Conservation (phyloP, 208 protist genomes). For the Trypanosoma congolense region DNA sequence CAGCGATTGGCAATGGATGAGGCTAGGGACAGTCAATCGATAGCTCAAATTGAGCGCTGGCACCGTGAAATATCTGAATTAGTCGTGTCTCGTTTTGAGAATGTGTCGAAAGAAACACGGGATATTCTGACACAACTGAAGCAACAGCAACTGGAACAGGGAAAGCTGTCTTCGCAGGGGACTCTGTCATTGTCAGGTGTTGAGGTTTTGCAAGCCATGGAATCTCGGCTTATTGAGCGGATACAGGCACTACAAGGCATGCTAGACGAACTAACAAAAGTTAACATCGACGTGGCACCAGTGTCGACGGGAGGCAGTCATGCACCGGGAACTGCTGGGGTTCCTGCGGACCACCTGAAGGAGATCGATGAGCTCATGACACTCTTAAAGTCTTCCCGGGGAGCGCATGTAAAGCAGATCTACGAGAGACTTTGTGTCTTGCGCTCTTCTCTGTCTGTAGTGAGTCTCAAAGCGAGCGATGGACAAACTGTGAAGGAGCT, state of each 20-base stretch:
- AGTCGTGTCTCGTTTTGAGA: conserved; percentile 6
- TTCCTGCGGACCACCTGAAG: conserved; percentile 9
- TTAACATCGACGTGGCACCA: not conserved
- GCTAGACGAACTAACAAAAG: conserved; percentile 11
- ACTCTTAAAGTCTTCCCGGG: conserved; percentile 2
- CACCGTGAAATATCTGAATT: not conserved
- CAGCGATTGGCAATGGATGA: not conserved
- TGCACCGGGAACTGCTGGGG: conserved; percentile 16
- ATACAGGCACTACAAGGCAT: conserved; percentile 4
- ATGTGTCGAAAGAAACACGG: conserved; percentile 9
- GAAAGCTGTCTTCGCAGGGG: not conserved
- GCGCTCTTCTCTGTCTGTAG: conserved; percentile 12
- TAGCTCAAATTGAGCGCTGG: not conserved
- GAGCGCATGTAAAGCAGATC: conserved; percentile 17
- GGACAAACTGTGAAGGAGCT: not conserved
- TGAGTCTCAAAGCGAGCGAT: not conserved
- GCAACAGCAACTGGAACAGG: not conserved
- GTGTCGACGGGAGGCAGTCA: not conserved
- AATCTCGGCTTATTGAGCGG: conserved; percentile 11
- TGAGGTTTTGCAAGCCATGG: conserved; percentile 12
- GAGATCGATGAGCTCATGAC: conserved; percentile 18
- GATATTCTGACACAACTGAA: conserved; percentile 17
- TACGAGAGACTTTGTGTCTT: conserved; percentile 12
- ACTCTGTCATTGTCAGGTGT: not conserved
- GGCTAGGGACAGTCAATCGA: not conserved